Conservation (phyloP, 2,329 filamentous ascomycete genomes). For the Botrytis medusae region DNA sequence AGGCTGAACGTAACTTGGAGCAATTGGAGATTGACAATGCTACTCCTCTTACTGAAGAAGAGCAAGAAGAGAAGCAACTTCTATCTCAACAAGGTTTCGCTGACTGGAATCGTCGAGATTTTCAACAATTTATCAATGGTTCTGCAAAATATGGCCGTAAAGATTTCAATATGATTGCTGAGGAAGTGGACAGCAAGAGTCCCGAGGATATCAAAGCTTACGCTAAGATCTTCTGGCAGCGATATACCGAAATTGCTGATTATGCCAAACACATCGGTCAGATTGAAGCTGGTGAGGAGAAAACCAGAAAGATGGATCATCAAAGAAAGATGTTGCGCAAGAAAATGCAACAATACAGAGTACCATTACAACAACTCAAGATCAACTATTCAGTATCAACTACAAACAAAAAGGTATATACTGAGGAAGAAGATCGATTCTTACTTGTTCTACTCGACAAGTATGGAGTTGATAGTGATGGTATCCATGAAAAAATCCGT, state of each 20-base stretch:
- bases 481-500: constrained; percentile 89
- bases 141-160: constrained; percentile 88
- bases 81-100: constrained; percentile 84
- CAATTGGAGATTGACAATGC: constrained; percentile 94
- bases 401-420: constrained; percentile 99
- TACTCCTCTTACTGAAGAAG: constrained; percentile 81
- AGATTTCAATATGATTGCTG: constrained; percentile 80
- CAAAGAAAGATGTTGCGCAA: constrained; percentile 90
- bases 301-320: constrained; percentile 82
- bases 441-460: constrained; percentile 89
- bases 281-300: constrained; percentile 91
- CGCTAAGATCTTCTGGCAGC: constrained; percentile 94
- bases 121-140: constrained; percentile 96
- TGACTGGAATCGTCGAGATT: constrained; percentile 95
- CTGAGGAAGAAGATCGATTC: constrained; percentile 96
- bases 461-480: constrained; percentile 87
- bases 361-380: constrained; percentile 95
- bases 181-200: constrained; percentile 89
- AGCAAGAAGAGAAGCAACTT: constrained; percentile 80
- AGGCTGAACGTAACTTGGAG: constrained; percentile 82
- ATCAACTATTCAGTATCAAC: constrained; percentile 99
- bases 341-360: constrained; percentile 96
- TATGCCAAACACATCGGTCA: constrained; percentile 85
- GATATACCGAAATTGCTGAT: constrained; percentile 86
- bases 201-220: constrained; percentile 84